Evolutionary conservation across 2,329 filamentous ascomycete species (phyloP).

Genomic region (Teratosphaeria viscida): DNA sequence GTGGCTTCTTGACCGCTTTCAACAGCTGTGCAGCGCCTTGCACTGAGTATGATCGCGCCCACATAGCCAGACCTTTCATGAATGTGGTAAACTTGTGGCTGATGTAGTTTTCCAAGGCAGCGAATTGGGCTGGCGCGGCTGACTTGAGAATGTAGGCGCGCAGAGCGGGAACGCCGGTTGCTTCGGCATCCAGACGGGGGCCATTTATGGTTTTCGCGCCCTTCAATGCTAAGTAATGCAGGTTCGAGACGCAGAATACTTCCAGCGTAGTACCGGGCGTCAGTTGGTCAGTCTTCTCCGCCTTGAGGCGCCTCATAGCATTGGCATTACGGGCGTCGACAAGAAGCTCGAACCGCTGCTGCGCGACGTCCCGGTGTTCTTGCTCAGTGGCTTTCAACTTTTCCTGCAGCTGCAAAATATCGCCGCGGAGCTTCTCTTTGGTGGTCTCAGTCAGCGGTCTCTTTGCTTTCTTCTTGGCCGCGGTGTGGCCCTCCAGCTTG

Average conservation of each 20-base stretch:
- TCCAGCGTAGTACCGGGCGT: conserved; percentile 2
- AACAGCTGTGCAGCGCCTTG: neutral
- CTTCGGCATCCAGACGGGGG: neutral
- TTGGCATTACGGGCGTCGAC: conserved; percentile 11
- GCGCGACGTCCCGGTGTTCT: neutral
- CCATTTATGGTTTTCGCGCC: neutral
- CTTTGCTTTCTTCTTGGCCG: conserved; percentile 4
- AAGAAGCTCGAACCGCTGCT: conserved; percentile 4
- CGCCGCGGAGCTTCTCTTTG: neutral
- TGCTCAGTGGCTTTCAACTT: neutral
- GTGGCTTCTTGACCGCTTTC: neutral
- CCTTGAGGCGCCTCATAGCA: conserved; percentile 3
- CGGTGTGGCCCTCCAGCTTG: neutral
- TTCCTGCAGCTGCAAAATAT: neutral
- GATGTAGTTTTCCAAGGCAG: conserved; percentile 6
- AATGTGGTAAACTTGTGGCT: neutral
- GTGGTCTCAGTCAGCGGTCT: neutral
- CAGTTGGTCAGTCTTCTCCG: conserved; percentile 5
- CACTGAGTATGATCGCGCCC: neutral
- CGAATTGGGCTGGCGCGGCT: neutral
- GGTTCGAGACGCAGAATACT: conserved; percentile 16
- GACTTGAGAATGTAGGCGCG: neutral
- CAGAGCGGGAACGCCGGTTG: neutral
- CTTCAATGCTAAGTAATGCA: conserved; percentile 15
- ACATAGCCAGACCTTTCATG: neutral